Base-by-base conservation (phyloP, 2,329 filamentous ascomycete genomes). In the Claviceps spartinae region DNA sequence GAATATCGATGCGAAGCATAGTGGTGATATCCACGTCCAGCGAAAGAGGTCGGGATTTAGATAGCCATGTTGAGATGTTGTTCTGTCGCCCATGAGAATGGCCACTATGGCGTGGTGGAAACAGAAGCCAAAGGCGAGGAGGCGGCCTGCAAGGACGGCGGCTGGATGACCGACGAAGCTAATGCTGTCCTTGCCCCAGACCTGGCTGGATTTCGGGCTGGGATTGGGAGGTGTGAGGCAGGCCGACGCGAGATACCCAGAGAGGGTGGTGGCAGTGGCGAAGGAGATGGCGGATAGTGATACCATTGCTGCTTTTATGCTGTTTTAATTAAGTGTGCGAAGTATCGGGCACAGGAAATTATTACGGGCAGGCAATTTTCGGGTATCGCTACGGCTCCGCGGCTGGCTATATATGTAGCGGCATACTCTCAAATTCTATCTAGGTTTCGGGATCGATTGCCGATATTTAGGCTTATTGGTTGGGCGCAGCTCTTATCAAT, bases 21-120 rank as follows among this genome's bases (percentile, higher is more conserved):
- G 41, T 2, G 57, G 54, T 1, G 66, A 67, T 6, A 57, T 53
- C 9, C 55, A 40, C 6, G 64, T 65, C 67, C 67, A 70, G 8
- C 62, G 64, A 50, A 68, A 52, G 6, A 64, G 59, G 13, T 56
- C 48, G 1, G 49, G 38, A 54, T 67, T 63, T 9, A 68, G 54
- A 2, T 30, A n/a, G 13, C 20, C 18, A 34, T 47, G 44, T 8
- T 36, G n/a, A 16, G 7, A 5, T 16, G 16, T 5, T 6, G 24
- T n/a, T 3, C 4, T 6, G 34, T 20, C 24, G 18, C 40, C 38
- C n/a, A 53, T 22, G 14, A 41, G 18, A 38, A 53, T 9, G 26
- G 30, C 4, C 26, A 51, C 5, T 4, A 44, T 4, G 37, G 52
- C 48, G 24, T 53, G 52, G 9, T 41, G 30, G 3, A 48, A 20